These are phyloP conservation scores for Solanum appendiculatum DNA, from an alignment of 257 asterid genomes.

Conservation along the genomic window DNA sequence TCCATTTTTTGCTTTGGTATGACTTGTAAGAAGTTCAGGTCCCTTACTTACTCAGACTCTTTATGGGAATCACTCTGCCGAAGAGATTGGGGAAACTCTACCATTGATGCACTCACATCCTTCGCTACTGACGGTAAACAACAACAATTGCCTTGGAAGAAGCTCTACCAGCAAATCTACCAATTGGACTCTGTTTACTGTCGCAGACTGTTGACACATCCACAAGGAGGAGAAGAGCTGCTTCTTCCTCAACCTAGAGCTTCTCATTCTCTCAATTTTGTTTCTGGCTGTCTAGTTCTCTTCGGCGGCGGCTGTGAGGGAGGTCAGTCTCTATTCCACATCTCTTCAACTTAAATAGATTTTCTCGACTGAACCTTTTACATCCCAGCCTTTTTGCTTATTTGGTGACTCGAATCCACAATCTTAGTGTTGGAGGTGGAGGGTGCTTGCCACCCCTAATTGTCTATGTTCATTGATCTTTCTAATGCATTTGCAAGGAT, in stretches of 20 bases:
- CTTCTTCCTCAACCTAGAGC: constrained; percentile 65
- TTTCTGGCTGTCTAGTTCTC: constrained; percentile 65
- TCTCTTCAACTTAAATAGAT: not conserved
- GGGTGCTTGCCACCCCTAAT: too few species aligned
- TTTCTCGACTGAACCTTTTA: not conserved
- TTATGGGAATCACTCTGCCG: constrained; percentile 80
- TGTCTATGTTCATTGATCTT: not conserved
- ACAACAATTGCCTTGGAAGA: constrained; percentile 46
- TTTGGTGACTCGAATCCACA: not conserved
- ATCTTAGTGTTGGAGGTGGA: not conserved
- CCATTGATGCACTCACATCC: constrained; percentile 37
- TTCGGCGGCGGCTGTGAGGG: constrained; percentile 95
- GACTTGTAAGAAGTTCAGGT: constrained; percentile 59
- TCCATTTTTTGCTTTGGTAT: constrained; percentile 58
- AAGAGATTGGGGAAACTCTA: constrained; percentile 65
- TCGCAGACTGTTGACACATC: constrained; percentile 19
- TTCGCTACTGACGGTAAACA: not conserved
- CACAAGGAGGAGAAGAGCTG: constrained; percentile 9
- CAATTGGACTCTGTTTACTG: constrained; percentile 56
- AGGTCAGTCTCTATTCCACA: constrained; percentile 32
- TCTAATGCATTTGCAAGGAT: not conserved
- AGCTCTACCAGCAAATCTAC: constrained; percentile 54
- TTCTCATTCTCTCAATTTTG: constrained; percentile 78
- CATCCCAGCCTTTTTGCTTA: not conserved
- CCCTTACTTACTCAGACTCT: constrained; percentile 54